Percentiles rank a stretch among this genome's conserved stretches.
Evolutionary conservation across 768 basidiomycete species (phyloP).

Genomic region (Pleurotus platypus): DNA sequence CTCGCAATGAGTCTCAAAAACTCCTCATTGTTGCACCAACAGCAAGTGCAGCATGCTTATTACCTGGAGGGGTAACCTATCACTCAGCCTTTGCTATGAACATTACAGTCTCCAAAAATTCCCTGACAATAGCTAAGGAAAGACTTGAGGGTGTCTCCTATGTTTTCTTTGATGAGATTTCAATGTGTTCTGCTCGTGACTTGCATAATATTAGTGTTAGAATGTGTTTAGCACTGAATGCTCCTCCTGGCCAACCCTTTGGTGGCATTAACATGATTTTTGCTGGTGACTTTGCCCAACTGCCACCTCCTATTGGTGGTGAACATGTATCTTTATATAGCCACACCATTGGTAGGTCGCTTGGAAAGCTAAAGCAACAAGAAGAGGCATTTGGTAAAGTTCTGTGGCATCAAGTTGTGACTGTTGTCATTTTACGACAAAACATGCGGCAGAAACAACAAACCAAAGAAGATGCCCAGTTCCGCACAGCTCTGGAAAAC

Average conservation of each 20-base stretch:
- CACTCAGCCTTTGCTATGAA: conserved; percentile 11
- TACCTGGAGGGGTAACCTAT: conserved; percentile 22
- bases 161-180: conserved; percentile 38
- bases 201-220: conserved; percentile 25
- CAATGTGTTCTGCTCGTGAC: conserved; percentile 31
- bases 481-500: conserved; percentile 16
- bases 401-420: conserved; percentile 17
- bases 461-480: conserved; percentile 11
- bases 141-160: conserved; percentile 23
- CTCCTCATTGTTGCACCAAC: conserved; percentile 23
- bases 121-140: background rate
- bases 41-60: conserved; percentile 19
- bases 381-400: conserved; percentile 13
- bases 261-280: conserved; percentile 33
- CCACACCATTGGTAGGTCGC: background rate
- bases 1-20: conserved; percentile 20
- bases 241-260: conserved; percentile 17
- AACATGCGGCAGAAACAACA: conserved; percentile 26
- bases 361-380: conserved; percentile 9
- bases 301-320: conserved; percentile 17
- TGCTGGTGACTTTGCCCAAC: conserved; percentile 35
- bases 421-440: conserved; percentile 25
- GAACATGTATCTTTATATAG: conserved; percentile 15
- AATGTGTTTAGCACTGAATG: conserved; percentile 16
- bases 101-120: no score